Percentiles rank a stretch among this genome's conserved stretches.
Conservation (phyloP, 371 early-diverging fungal species). For the Mortierella sp. region DNA sequence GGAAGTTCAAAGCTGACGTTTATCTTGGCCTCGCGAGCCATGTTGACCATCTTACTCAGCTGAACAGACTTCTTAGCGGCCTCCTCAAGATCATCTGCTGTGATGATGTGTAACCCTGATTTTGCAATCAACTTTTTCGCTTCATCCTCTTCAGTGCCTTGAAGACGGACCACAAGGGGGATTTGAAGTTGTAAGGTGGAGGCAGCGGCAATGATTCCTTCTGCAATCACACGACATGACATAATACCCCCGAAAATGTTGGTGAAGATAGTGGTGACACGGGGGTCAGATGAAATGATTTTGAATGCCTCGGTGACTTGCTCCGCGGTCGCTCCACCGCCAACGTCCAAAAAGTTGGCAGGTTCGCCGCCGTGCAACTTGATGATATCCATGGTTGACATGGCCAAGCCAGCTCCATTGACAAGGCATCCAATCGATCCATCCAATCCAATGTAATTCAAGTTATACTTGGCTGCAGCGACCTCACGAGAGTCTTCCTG, state of each 20-base stretch:
- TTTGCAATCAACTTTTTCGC: conserved; percentile 92
- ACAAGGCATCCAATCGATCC: conserved; percentile 88
- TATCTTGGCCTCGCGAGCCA: conserved; percentile 79
- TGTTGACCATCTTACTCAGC: conserved; percentile 87
- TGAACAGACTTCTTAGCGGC: conserved; percentile 96
- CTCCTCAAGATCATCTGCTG: conserved; percentile 94
- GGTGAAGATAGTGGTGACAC: conserved; percentile 96
- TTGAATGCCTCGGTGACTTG: conserved; percentile 99
- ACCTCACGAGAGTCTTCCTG: conserved; percentile 99
- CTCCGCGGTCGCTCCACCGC: conserved; percentile 96
- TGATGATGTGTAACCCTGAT: conserved; percentile 92
- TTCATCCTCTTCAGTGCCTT: conserved; percentile 90
- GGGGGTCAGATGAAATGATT: conserved; percentile 96
- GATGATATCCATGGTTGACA: conserved; percentile 99
- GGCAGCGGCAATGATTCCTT: conserved; percentile 97
- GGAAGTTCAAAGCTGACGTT: conserved; percentile 73
- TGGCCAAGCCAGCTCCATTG: conserved; percentile 99
- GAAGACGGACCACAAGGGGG: conserved; percentile 96
- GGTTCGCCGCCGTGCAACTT: conserved; percentile 98
- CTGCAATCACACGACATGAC: conserved; percentile 98
- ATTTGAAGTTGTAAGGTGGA: conserved; percentile 91
- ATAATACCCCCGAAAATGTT: conserved; percentile 99
- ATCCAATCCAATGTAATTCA: conserved; percentile 99
- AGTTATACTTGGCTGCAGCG: conserved; percentile 94
- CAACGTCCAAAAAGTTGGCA: conserved; percentile 99